These are phyloP conservation scores for Phytophthora meadii DNA, from an alignment of 352 stramenopile genomes.

Conservation along the genomic window DNA sequence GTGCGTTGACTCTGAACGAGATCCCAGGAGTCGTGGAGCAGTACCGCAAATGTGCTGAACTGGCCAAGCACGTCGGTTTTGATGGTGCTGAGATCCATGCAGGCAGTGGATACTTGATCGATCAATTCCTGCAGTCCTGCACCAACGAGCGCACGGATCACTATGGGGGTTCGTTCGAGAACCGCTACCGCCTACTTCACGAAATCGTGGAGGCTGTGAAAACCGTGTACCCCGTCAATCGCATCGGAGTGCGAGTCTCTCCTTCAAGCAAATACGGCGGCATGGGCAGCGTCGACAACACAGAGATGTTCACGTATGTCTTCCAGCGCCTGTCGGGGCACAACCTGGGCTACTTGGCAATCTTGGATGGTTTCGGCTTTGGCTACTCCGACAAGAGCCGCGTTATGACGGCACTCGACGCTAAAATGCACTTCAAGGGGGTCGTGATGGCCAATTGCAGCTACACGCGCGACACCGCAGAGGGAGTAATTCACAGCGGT, in stretches of 20 bases:
- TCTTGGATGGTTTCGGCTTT: constrained; percentile 41
- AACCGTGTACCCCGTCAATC: constrained; percentile 33
- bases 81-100: constrained; percentile 54
- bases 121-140: constrained; percentile 54
- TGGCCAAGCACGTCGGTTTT: constrained; percentile 81
- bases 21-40: constrained; percentile 71
- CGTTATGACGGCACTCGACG: constrained; percentile 31
- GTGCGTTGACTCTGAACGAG: constrained; percentile 37
- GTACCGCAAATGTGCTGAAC: constrained; percentile 66
- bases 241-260: constrained; percentile 40
- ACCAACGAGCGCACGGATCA: constrained; percentile 82
- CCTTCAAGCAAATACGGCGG: constrained; percentile 39
- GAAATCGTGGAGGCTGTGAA: constrained; percentile 69
- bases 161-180: constrained; percentile 85
- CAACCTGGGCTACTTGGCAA: constrained; percentile 33
- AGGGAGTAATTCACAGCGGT: constrained; percentile 27
- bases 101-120: constrained; percentile 91
- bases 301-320: constrained; percentile 48
- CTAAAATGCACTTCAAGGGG: constrained; percentile 34
- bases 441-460: constrained; percentile 36
- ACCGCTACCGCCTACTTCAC: constrained; percentile 68
- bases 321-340: constrained; percentile 36
- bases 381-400: constrained; percentile 35
- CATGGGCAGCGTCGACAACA: constrained; percentile 42
- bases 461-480: constrained; percentile 31